Conservation (phyloP, 1,139 yeast genomes). For the Lodderomyces jiufengensis region DNA sequence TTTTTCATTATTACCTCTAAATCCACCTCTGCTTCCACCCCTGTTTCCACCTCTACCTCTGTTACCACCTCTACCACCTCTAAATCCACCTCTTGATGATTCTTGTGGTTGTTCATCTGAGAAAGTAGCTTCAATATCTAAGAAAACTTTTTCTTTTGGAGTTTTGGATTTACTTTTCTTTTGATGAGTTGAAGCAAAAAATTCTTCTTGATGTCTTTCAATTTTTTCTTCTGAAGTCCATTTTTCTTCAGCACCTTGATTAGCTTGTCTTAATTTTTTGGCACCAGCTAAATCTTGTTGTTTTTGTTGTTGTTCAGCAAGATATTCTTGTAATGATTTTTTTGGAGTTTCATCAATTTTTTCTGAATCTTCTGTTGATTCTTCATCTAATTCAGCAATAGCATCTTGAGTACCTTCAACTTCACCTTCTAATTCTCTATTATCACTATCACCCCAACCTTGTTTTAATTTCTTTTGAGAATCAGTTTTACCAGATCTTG, state of each 20-base stretch:
- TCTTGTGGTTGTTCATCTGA: slow-evolving; percentile 40
- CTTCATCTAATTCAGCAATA: slow-evolving; percentile 39
- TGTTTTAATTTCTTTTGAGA: slow-evolving; percentile 78
- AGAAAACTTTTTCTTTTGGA: slow-evolving; percentile 64
- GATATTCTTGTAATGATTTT: slow-evolving; percentile 71
- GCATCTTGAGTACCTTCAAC: slow-evolving; percentile 63
- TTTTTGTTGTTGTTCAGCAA: slow-evolving; percentile 56
- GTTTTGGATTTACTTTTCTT: slow-evolving; percentile 63
- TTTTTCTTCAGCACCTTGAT: slow-evolving; percentile 57
- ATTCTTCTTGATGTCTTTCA: slow-evolving; percentile 55
- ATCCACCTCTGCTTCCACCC: slow-evolving; percentile 20
- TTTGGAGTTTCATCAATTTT: slow-evolving; percentile 45
- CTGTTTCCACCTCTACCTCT: slow-evolving; percentile 47
- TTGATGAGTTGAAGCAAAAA: slow-evolving; percentile 51
- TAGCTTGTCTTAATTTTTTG: slow-evolving; percentile 50
- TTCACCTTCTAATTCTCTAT: slow-evolving; percentile 58
- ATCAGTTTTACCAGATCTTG: slow-evolving; percentile 80
- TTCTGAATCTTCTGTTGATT: slow-evolving; percentile 35
- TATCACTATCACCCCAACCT: slow-evolving; percentile 80
- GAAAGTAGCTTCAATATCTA: slow-evolving; percentile 65
- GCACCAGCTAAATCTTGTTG: slow-evolving; percentile 42
- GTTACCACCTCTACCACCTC: slow-evolving; percentile 20
- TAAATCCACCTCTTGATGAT: slow-evolving; percentile 35
- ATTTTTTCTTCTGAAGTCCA: slow-evolving; percentile 63
- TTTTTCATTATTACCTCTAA: slow-evolving; percentile 21